Conservation (phyloP, 73 alveolate species). For the Breviolum minutum region DNA sequence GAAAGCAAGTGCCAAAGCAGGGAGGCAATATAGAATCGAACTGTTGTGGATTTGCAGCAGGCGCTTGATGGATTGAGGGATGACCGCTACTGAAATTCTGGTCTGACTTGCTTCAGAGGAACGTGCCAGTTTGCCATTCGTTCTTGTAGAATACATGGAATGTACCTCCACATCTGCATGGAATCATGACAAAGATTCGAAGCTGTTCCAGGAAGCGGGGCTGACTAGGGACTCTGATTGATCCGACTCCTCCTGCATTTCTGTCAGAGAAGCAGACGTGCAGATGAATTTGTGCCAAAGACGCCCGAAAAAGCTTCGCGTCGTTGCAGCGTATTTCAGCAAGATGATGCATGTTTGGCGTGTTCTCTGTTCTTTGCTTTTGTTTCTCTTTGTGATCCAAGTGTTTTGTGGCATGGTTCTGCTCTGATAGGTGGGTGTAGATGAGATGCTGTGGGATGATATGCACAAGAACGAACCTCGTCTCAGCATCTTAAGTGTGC, state of each 20-base stretch:
- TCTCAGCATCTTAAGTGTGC: not conserved
- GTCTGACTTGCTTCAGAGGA: too few relatives aligned
- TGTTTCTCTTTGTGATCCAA: too few relatives aligned
- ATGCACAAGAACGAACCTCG: constrained; percentile 81
- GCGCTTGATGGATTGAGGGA: too few relatives aligned
- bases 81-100: too few relatives aligned
- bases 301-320: not conserved
- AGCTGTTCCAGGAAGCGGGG: too few relatives aligned
- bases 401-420: not conserved
- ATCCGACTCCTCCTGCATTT: not conserved
- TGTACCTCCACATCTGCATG: too few relatives aligned
- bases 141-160: too few relatives aligned
- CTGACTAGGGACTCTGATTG: not conserved
- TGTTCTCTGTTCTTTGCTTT: too few relatives aligned
- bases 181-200: too few relatives aligned
- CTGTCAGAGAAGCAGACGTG: not conserved
- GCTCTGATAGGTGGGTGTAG: constrained; percentile 74
- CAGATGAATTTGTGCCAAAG: not conserved
- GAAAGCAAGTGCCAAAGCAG: too few relatives aligned
- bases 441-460: constrained; percentile 95
- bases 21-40: not conserved
- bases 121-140: too few relatives aligned
- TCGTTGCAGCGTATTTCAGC: not conserved
- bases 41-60: not conserved
- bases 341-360: not conserved